A percentile compares a stretch with the other conserved stretches of the same genome.
Evolutionary conservation across 768 basidiomycete genomes (phyloP).

Genomic region (Boletus rufocinnamomeus): DNA sequence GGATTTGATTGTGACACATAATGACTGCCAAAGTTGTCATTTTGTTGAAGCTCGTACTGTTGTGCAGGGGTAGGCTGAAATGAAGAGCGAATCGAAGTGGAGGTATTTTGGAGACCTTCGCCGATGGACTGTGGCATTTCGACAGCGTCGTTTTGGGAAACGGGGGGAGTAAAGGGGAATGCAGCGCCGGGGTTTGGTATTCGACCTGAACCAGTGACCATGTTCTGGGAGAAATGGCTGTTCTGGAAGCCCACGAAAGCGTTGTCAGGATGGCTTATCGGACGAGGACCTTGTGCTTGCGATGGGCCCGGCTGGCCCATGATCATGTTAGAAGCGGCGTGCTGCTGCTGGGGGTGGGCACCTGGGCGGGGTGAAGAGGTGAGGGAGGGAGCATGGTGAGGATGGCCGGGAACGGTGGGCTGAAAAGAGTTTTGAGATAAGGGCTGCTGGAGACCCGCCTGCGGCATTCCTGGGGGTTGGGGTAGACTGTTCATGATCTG

Average conservation of each 20-base stretch:
- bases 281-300: conserved; percentile 32
- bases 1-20: conserved; percentile 42
- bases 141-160: conserved; percentile 49
- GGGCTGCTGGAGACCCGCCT: conserved; percentile 31
- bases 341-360: conserved; percentile 32
- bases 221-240: conserved; percentile 34
- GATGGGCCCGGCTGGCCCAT: conserved; percentile 35
- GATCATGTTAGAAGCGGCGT: conserved; percentile 30
- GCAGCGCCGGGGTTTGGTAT: conserved; percentile 36
- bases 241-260: conserved; percentile 47
- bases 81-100: conserved; percentile 38
- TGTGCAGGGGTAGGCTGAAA: conserved; percentile 67
- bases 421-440: conserved; percentile 36
- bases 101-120: conserved; percentile 40
- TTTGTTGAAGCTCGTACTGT: conserved; percentile 55
- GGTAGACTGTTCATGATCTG: conserved; percentile 50
- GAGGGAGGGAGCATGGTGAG: conserved; percentile 33
- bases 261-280: conserved; percentile 49
- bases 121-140: conserved; percentile 49
- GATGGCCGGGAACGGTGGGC: conserved; percentile 26
- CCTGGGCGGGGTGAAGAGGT: conserved; percentile 35
- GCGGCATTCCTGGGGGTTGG: conserved; percentile 38
- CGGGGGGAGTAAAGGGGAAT: conserved; percentile 49
- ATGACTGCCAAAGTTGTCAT: conserved; percentile 35
- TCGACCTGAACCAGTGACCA: conserved; percentile 38